A percentile compares a stretch with the other conserved stretches of the same genome.
These are phyloP conservation scores for Sporothrix phasma DNA, from an alignment of 2,329 filamentous ascomycete genomes.

Conservation along the genomic window DNA sequence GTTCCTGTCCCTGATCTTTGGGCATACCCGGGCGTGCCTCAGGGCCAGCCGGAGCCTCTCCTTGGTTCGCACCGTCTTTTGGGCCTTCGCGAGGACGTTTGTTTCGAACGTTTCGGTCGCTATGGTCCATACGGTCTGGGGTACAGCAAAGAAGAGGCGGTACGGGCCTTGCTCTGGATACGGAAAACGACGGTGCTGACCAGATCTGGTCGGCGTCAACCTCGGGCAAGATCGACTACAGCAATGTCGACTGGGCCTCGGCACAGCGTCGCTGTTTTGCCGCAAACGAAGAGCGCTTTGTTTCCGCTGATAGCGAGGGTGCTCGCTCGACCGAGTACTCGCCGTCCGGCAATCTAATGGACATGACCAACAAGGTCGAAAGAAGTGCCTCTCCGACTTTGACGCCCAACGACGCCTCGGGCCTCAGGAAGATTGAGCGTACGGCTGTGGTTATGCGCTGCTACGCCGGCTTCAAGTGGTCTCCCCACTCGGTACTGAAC, in stretches of 20 bases:
- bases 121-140: slow-evolving; percentile 78
- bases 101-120: slow-evolving; percentile 79
- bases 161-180: slow-evolving; percentile 58
- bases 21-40: slow-evolving; percentile 41
- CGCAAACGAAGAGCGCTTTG: slow-evolving; percentile 54
- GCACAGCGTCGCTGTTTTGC: slow-evolving; percentile 45
- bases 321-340: slow-evolving; percentile 1
- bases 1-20: slow-evolving; percentile 52
- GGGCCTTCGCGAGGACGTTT: slow-evolving; percentile 66
- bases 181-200: slow-evolving; percentile 58
- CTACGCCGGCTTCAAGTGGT: slow-evolving; percentile 71
- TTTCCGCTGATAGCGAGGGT: slow-evolving; percentile 9
- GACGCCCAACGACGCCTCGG: background rate
- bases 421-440: slow-evolving; percentile 39
- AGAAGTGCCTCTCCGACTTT: slow-evolving; percentile 4
- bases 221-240: slow-evolving; percentile 47
- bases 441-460: slow-evolving; percentile 72
- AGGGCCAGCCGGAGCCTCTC: slow-evolving; percentile 66
- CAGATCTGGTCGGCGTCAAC: slow-evolving; percentile 40
- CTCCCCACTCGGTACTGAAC: slow-evolving; percentile 66
- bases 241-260: slow-evolving; percentile 43
- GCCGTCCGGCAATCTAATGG: slow-evolving; percentile 2
- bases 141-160: slow-evolving; percentile 65
- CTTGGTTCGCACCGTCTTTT: slow-evolving; percentile 69
- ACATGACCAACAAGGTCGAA: slow-evolving; percentile 13